Evolutionary conservation across 208 protist species (phyloP).

Genomic region (Acanthamoeba triangularis): DNA sequence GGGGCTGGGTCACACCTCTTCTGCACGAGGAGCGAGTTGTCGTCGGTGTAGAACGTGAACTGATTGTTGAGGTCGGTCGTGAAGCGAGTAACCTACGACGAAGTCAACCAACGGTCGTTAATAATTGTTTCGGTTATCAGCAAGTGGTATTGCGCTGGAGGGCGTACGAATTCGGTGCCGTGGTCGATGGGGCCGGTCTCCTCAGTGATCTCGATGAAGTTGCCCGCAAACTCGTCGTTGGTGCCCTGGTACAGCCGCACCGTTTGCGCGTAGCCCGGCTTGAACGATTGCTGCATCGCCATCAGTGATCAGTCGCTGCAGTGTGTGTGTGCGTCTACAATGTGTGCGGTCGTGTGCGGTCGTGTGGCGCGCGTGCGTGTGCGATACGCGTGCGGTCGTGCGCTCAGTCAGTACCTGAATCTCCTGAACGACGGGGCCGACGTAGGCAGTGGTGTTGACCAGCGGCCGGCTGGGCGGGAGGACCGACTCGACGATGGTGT

Average conservation of each 20-base stretch:
- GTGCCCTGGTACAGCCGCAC: slow-evolving; percentile 1
- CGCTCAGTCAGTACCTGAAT: background rate
- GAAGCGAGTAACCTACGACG: background rate
- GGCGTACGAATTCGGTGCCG: slow-evolving; percentile 21
- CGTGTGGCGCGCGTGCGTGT: background rate
- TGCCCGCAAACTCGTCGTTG: background rate
- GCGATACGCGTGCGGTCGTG: background rate
- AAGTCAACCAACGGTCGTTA: background rate
- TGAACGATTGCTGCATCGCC: background rate
- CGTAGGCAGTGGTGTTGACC: background rate
- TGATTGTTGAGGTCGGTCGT: slow-evolving; percentile 5
- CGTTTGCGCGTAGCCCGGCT: background rate
- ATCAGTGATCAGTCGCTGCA: too few relatives aligned
- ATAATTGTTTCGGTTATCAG: too few relatives aligned
- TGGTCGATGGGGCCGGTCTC: background rate
- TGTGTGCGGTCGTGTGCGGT: too few relatives aligned
- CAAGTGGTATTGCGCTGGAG: too few relatives aligned
- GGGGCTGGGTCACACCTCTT: background rate
- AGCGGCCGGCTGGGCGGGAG: background rate
- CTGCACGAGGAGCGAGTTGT: slow-evolving; percentile 13
- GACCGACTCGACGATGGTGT: slow-evolving; percentile 6
- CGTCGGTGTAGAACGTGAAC: background rate
- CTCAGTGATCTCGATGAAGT: background rate
- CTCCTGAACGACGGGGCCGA: background rate
- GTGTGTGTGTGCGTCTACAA: too few relatives aligned